Conservation (phyloP, 225 moss, liverwort and hornwort genomes). For the Physcomitrellopsis africana region DNA sequence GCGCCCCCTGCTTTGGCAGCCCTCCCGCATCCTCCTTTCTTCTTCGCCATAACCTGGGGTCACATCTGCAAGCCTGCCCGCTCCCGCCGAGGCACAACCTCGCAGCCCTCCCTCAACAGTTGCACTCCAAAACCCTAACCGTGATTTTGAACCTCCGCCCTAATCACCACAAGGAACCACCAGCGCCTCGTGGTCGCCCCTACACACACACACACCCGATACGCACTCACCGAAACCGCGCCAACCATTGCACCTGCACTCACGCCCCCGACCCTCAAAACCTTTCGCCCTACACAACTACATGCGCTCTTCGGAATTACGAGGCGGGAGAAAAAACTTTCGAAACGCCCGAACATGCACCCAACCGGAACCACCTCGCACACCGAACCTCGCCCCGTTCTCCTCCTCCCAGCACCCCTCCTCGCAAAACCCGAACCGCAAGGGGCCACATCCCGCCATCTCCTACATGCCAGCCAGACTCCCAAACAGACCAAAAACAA, state of each 20-base stretch:
- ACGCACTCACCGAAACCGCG: not conserved
- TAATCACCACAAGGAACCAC: constrained; percentile 34
- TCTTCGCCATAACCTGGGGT: constrained; percentile 66
- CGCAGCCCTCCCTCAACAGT: constrained; percentile 12
- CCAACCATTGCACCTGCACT: constrained; percentile 27
- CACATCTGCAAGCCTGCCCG: constrained; percentile 48
- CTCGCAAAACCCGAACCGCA: constrained; percentile 2
- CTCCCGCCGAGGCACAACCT: constrained; percentile 14
- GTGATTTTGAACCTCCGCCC: constrained; percentile 24
- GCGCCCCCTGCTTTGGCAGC: constrained; percentile 54
- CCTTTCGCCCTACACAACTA: constrained; percentile 11
- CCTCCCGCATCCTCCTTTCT: constrained; percentile 66
- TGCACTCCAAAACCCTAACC: constrained; percentile 48
- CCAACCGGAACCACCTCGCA: not conserved
- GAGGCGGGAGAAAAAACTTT: not conserved
- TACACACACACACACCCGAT: not conserved
- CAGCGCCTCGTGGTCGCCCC: constrained; percentile 17
- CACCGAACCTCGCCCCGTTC: constrained; percentile 3
- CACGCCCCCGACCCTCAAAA: constrained; percentile 17
- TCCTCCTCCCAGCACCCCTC: not conserved
- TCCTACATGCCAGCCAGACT: constrained; percentile 19
- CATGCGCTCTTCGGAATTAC: constrained; percentile 20
- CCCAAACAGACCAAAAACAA: not conserved
- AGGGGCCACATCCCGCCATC: constrained; percentile 23
- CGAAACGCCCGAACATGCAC: constrained; percentile 9